These are phyloP conservation scores for Exophiala sideris DNA, from an alignment of 2,329 filamentous ascomycete species.

Conservation along the genomic window DNA sequence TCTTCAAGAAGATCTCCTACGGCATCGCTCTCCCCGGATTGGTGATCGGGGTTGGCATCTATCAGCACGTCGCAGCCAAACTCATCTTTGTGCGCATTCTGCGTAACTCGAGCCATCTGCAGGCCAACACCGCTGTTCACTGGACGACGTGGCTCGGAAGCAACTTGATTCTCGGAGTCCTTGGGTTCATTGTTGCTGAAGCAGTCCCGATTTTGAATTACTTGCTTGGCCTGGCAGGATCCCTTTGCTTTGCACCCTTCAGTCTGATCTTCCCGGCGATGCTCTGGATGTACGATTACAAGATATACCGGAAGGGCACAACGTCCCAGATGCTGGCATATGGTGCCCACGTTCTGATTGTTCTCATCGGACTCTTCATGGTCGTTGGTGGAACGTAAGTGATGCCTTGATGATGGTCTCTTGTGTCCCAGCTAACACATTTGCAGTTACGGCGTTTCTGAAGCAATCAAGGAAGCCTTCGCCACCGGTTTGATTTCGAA, in stretches of 20 bases:
- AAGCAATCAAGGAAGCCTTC: slow-evolving; percentile 4
- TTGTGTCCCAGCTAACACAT: too few relatives aligned
- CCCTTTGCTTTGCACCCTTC: slow-evolving; percentile 51
- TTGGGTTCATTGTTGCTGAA: slow-evolving; percentile 48
- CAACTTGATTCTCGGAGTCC: slow-evolving; percentile 30
- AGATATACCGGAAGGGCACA: slow-evolving; percentile 37
- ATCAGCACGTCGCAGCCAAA: slow-evolving; percentile 48
- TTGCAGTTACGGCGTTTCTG: slow-evolving; percentile 8
- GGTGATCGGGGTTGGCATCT: slow-evolving; percentile 29
- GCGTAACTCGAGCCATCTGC: slow-evolving; percentile 49
- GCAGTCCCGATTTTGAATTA: slow-evolving; percentile 56
- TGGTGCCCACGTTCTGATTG: slow-evolving; percentile 41
- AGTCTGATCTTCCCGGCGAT: slow-evolving; percentile 48
- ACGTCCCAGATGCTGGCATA: slow-evolving; percentile 37
- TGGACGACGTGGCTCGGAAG: slow-evolving; percentile 52
- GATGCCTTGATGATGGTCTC: too few relatives aligned
- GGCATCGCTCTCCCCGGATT: slow-evolving; percentile 38
- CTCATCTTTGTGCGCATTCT: slow-evolving; percentile 56
- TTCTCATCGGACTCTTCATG: slow-evolving; percentile 48
- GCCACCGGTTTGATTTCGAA: slow-evolving; percentile 5
- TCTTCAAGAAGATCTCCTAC: slow-evolving; percentile 47
- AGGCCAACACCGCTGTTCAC: slow-evolving; percentile 49
- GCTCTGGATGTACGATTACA: slow-evolving; percentile 50
- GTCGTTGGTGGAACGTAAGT: slow-evolving; percentile 47
- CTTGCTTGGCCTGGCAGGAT: slow-evolving; percentile 48